phyloP scores from a whole-genome alignment of 2,329 filamentous ascomycete genomes.

The Amylocarpus encephaloides region DNA sequence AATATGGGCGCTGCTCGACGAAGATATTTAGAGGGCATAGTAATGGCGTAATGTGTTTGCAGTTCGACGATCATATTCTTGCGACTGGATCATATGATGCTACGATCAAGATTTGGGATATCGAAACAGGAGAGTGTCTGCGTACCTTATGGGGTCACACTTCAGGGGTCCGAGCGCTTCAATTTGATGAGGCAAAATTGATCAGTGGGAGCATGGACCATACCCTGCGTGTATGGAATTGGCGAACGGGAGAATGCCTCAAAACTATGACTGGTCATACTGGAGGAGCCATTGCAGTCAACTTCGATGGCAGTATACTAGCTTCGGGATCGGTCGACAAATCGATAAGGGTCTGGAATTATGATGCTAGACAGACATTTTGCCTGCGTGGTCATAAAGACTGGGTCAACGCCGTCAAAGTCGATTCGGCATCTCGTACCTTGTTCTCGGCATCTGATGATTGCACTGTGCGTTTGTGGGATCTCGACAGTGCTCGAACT shows the following conservation, averaged over 20 bases:
- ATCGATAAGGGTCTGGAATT: constrained; percentile 90
- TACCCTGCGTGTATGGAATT: constrained; percentile 93
- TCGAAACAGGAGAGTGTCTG: constrained; percentile 78
- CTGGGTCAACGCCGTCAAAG: constrained; percentile 93
- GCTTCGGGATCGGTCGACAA: constrained; percentile 86
- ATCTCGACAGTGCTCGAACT: constrained; percentile 75
- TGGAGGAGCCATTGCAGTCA: constrained; percentile 77
- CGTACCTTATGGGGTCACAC: constrained; percentile 81
- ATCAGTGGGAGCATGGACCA: constrained; percentile 85
- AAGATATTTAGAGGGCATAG: constrained; percentile 80
- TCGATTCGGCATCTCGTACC: constrained; percentile 76
- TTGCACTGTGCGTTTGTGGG: constrained; percentile 85
- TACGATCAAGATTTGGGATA: constrained; percentile 94
- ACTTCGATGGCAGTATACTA: constrained; percentile 78
- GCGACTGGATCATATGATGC: constrained; percentile 93
- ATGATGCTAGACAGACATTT: constrained; percentile 74
- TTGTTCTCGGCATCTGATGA: constrained; percentile 93
- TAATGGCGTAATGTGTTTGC: constrained; percentile 68
- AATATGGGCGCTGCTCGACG: constrained; percentile 81
- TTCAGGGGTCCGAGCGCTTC: constrained; percentile 76
- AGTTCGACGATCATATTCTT: constrained; percentile 80
- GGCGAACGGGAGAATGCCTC: constrained; percentile 82
- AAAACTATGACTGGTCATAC: constrained; percentile 74
- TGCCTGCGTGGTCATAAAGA: constrained; percentile 78
- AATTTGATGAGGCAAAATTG: constrained; percentile 87